A percentile compares a stretch with the other conserved stretches of the same genome.
Evolutionary conservation across 345 rosid species (phyloP).

Genomic region (Hypericum perforatum): DNA sequence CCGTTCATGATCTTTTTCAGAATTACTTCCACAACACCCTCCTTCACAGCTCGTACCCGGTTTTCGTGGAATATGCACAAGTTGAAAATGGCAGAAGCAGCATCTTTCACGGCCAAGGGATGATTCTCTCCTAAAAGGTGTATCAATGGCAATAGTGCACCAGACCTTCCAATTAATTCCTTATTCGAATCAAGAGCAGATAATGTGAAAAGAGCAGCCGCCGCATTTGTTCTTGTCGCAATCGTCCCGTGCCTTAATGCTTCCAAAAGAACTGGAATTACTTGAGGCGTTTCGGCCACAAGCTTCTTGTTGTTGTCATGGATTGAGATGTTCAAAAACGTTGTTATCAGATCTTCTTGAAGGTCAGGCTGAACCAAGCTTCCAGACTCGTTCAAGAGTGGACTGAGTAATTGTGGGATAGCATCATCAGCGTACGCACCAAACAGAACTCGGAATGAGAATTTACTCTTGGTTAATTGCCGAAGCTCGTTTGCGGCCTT

Average conservation of each 20-base stretch:
- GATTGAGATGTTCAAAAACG: conserved; percentile 76
- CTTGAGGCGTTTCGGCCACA: conserved; percentile 66
- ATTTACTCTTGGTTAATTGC: conserved; percentile 49
- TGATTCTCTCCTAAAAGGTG: conserved; percentile 76
- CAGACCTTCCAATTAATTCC: conserved; percentile 61
- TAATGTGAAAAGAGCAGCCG: conserved; percentile 79
- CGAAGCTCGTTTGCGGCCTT: conserved; percentile 79
- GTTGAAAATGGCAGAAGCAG: conserved; percentile 83
- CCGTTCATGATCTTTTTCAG: conserved; percentile 51
- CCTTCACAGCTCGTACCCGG: conserved; percentile 68
- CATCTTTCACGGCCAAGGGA: conserved; percentile 69
- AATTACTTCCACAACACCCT: conserved; percentile 71
- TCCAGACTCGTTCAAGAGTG: conserved; percentile 34
- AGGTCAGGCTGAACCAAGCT: conserved; percentile 39
- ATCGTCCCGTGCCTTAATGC: conserved; percentile 58
- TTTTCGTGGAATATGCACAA: conserved; percentile 74
- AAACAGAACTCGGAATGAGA: conserved; percentile 69
- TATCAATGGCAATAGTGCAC: conserved; percentile 64
- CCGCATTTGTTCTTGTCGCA: conserved; percentile 79
- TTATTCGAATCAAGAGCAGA: conserved; percentile 88
- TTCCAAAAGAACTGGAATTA: conserved; percentile 64
- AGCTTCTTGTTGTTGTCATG: conserved; percentile 89
- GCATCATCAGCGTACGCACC: conserved; percentile 50
- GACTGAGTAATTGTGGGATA: conserved; percentile 52
- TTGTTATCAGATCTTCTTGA: conserved; percentile 88